These are phyloP conservation scores for Pseudocercospora musae DNA, from an alignment of 2,329 filamentous ascomycete genomes.

Conservation along the genomic window DNA sequence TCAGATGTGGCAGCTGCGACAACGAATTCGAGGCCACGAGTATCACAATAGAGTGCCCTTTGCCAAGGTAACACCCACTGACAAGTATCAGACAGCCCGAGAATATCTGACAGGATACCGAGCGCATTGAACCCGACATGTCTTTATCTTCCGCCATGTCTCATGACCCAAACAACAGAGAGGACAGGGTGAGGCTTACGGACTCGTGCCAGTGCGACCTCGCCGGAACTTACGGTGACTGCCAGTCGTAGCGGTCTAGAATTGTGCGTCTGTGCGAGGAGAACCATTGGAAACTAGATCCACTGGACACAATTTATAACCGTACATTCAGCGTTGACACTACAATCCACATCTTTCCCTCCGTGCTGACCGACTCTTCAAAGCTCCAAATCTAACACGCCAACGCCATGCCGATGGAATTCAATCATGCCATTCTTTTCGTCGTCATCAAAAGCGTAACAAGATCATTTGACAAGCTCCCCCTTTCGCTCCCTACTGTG, in stretches of 20 bases:
- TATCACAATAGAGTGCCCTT: conserved; percentile 1
- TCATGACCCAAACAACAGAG: neutral
- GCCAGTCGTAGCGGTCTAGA: conserved; percentile 7
- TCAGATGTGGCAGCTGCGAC: neutral
- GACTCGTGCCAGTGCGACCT: conserved; percentile 5
- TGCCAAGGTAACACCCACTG: neutral
- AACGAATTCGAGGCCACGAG: neutral
- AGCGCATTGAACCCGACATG: neutral
- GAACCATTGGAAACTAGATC: no score
- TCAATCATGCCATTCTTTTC: conserved; percentile 11
- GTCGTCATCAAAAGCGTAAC: conserved; percentile 11
- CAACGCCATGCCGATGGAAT: neutral
- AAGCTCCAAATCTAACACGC: neutral
- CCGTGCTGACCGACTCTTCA: conserved; percentile 17
- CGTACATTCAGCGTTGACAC: conserved; percentile 5
- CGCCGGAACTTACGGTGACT: neutral
- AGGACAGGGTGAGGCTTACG: neutral
- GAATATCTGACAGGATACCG: neutral
- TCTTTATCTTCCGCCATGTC: neutral
- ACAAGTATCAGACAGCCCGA: neutral
- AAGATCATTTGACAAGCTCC: conserved; percentile 3
- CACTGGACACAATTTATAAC: no score
- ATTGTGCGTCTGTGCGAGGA: conserved; percentile 3
- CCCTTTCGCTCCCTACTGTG: conserved; percentile 11
- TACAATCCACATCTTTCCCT: neutral